Evolutionary conservation across 352 stramenopile genomes (phyloP).

Genomic region (Phytopythium cucurbitacearum): DNA sequence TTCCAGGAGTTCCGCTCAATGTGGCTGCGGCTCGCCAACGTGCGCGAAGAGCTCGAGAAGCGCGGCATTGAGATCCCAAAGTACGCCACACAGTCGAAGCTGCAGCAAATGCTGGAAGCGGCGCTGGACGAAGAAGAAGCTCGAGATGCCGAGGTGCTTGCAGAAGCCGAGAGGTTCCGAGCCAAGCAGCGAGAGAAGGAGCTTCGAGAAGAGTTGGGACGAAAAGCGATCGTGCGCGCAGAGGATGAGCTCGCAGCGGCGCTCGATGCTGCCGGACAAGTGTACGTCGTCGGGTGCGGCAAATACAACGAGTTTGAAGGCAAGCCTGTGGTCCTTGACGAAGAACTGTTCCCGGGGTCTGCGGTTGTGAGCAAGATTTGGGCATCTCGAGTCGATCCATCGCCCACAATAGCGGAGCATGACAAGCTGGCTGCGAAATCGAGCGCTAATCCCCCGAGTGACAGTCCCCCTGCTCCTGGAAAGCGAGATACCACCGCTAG

Average conservation of each 20-base stretch:
- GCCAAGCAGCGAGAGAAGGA: constrained; percentile 76
- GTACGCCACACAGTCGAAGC: constrained; percentile 70
- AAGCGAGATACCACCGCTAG: background rate
- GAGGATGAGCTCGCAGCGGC: constrained; percentile 82
- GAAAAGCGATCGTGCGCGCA: constrained; percentile 56
- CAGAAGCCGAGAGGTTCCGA: constrained; percentile 71
- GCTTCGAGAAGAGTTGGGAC: constrained; percentile 28
- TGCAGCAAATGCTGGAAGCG: constrained; percentile 86
- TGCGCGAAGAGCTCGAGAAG: constrained; percentile 82
- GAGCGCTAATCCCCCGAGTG: background rate
- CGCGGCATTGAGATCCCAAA: constrained; percentile 86
- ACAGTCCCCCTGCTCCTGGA: background rate
- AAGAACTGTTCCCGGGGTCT: constrained; percentile 60
- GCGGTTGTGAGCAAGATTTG: constrained; percentile 61
- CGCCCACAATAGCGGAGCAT: background rate
- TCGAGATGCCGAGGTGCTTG: constrained; percentile 68
- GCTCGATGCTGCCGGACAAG: constrained; percentile 89
- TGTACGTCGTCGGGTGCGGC: constrained; percentile 90
- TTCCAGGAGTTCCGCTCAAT: constrained; percentile 94
- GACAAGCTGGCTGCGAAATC: constrained; percentile 1
- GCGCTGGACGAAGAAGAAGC: constrained; percentile 90
- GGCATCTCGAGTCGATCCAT: constrained; percentile 39
- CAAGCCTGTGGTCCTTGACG: constrained; percentile 37
- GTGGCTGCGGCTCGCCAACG: constrained; percentile 81
- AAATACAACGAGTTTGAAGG: constrained; percentile 81